phyloP scores from a whole-genome alignment of 768 basidiomycete species.

The Galerina sulciceps region DNA sequence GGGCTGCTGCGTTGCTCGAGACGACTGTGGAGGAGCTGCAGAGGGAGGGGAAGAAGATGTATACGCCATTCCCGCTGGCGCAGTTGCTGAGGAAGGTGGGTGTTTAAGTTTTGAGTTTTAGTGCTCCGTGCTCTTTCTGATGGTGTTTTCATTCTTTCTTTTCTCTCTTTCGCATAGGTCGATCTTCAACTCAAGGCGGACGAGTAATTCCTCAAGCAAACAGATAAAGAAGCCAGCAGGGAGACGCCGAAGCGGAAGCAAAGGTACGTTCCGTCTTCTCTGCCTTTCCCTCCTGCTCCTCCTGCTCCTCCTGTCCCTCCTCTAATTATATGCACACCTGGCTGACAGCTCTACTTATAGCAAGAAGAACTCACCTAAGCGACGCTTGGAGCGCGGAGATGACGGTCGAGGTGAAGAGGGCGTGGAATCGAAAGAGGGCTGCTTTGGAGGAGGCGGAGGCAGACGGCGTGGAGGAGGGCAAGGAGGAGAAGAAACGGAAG shows the following conservation, averaged over 20 bases:
- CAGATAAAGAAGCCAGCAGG: slow-evolving; percentile 81
- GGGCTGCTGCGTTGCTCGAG: slow-evolving; percentile 67
- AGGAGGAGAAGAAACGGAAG: too few relatives aligned
- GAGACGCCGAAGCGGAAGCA: slow-evolving; percentile 71
- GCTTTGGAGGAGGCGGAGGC: slow-evolving; percentile 29
- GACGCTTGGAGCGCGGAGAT: slow-evolving; percentile 71
- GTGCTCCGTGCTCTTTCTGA: too few relatives aligned
- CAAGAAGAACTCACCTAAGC: slow-evolving; percentile 77
- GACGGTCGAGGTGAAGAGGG: slow-evolving; percentile 77
- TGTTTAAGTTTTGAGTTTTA: too few relatives aligned
- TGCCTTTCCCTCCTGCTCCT: too few relatives aligned
- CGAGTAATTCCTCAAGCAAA: slow-evolving; percentile 95
- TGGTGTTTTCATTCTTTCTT: too few relatives aligned
- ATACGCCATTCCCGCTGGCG: slow-evolving; percentile 98
- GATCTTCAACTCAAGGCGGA: slow-evolving; percentile 95
- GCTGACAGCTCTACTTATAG: slow-evolving; percentile 38
- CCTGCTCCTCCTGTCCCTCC: too few relatives aligned
- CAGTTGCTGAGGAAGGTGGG: slow-evolving; percentile 93
- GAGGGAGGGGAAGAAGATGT: slow-evolving; percentile 70
- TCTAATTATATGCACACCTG: background rate
- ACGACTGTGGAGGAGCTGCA: slow-evolving; percentile 33
- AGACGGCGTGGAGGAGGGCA: slow-evolving; percentile 8
- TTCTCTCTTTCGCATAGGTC: too few relatives aligned
- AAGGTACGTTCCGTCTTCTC: slow-evolving; percentile 52
- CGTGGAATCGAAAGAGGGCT: slow-evolving; percentile 47